Evolutionary conservation across 1,284 basidiomycete species (phyloP), one percentile per base, ranked within the genome.

Genomic region (Ceratobasidium sp.): DNA sequence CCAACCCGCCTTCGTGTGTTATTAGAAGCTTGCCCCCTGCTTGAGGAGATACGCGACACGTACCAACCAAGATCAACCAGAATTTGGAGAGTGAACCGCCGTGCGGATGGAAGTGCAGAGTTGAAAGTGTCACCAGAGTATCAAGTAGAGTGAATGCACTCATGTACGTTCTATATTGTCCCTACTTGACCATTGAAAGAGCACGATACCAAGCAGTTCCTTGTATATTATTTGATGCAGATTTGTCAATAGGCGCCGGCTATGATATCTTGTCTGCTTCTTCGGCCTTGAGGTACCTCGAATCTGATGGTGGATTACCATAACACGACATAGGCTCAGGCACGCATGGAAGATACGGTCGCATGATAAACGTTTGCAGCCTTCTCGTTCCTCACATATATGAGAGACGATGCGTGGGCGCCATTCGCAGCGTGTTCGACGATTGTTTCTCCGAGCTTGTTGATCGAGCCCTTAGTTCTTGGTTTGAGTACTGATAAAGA

Each of bases 11-110:
- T 75, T 3, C 58, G 51, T 20, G 28, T 40, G 18, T 26, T 75
- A 23, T 40, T 64, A 18, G 28, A 15, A 28, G 33, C 23, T 33
- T 75, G 72, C 33, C 72, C 72, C 10, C 42, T 28, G 15, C 60
- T 75, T 9, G 72, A 53, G 33, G 60, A 75, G 42, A 3, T 75
- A 15, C 60, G 53, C 28, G 72, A 75, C 33, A 64, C 58, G 5
- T 75, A 75, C 39, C 63, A 75, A 7, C 15, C 60, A 5, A 39
- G 60, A 23, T 53, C 46, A 10, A 55, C 13, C 10, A 46, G 42
- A 44, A 53, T 23, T 51, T 75, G 72, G 72, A 9, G 60, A 12
- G 58, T 63, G 23, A 20, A 13, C 61, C 70, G 58, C n/a, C 55
- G 58, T 33, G 1, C 58, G 18, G 58, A 72, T 42, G 70, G 70